A percentile compares a stretch with the other conserved stretches of the same genome.
phyloP scores from a whole-genome alignment of 2,329 filamentous ascomycete species.

The Didymella arachidicola region DNA sequence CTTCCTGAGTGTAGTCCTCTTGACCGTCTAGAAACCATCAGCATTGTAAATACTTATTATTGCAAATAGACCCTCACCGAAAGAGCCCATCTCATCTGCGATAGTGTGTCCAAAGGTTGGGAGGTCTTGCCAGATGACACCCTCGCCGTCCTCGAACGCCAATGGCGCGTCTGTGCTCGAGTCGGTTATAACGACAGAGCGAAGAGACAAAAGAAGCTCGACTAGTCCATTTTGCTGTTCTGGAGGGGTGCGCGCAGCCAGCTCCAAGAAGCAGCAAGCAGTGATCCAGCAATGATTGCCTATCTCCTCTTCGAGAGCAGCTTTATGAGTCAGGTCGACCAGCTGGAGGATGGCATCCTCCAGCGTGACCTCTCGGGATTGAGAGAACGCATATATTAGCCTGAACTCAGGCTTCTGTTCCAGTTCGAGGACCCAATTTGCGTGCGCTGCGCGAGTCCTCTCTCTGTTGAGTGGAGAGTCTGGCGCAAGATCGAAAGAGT shows the following conservation, averaged over 20 bases:
- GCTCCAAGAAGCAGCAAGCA: conserved; percentile 12
- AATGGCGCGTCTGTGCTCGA: conserved; percentile 8
- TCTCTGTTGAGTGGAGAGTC: conserved; percentile 6
- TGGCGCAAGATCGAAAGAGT: conserved; percentile 8
- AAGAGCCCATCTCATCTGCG: conserved; percentile 20
- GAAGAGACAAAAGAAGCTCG: conserved; percentile 7
- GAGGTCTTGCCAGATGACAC: conserved; percentile 19
- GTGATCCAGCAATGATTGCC: conserved; percentile 22
- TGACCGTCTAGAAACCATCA: conserved; percentile 8
- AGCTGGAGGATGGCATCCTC: conserved; percentile 4
- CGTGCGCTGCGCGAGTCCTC: conserved; percentile 12
- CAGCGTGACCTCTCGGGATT: background rate
- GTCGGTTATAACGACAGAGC: conserved; percentile 6
- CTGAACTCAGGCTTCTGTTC: conserved; percentile 13
- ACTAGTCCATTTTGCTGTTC: conserved; percentile 10
- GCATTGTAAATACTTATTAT: background rate
- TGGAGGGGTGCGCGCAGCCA: conserved; percentile 16
- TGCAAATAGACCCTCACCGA: conserved; percentile 1
- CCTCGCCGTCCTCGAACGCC: conserved; percentile 12
- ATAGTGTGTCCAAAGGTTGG: conserved; percentile 24
- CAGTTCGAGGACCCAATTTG: conserved; percentile 5
- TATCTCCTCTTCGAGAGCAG: conserved; percentile 3
- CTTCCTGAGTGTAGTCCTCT: conserved; percentile 14
- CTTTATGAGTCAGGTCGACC: conserved; percentile 6
- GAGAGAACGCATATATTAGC: background rate